phyloP scores from a whole-genome alignment of 2,329 filamentous ascomycete species.

The Teratosphaeria nubilosa region DNA sequence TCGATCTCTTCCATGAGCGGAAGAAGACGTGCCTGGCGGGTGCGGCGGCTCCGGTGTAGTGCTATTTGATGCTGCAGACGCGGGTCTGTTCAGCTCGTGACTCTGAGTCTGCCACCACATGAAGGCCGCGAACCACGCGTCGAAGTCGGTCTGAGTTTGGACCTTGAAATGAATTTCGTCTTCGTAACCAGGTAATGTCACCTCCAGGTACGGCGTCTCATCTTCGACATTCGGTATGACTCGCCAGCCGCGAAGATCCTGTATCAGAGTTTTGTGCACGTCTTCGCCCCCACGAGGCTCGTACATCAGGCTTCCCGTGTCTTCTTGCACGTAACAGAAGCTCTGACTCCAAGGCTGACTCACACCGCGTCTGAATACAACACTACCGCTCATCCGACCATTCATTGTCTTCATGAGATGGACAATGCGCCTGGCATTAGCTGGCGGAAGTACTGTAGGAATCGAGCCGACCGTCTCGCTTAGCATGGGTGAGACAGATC shows the following conservation, averaged over 20 bases:
- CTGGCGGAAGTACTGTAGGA: constrained; percentile 27
- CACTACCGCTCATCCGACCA: constrained; percentile 68
- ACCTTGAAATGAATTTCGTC: constrained; percentile 58
- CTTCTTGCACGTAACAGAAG: constrained; percentile 69
- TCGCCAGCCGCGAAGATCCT: constrained; percentile 63
- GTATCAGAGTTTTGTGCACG: constrained; percentile 57
- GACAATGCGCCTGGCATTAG: constrained; percentile 59
- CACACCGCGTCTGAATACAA: constrained; percentile 58
- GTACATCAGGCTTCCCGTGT: constrained; percentile 63
- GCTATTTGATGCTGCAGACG: constrained; percentile 8
- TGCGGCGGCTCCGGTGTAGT: constrained; percentile 5
- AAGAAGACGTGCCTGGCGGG: constrained; percentile 10
- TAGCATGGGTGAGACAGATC: constrained; percentile 23
- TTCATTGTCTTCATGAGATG: constrained; percentile 67
- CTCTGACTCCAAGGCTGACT: constrained; percentile 57
- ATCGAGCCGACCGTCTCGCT: constrained; percentile 19
- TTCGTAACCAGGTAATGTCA: constrained; percentile 44
- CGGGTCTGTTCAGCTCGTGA: not conserved
- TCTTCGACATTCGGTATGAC: constrained; percentile 46
- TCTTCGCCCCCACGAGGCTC: constrained; percentile 58
- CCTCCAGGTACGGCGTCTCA: constrained; percentile 41
- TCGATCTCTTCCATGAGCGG: constrained; percentile 12
- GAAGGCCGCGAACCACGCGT: constrained; percentile 70
- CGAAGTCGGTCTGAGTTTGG: constrained; percentile 54
- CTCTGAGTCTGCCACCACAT: constrained; percentile 62